Evolutionary conservation across 1,284 basidiomycete genomes (phyloP), one percentile per base, ranked within the genome.

Genomic region (Tilletia caries): DNA sequence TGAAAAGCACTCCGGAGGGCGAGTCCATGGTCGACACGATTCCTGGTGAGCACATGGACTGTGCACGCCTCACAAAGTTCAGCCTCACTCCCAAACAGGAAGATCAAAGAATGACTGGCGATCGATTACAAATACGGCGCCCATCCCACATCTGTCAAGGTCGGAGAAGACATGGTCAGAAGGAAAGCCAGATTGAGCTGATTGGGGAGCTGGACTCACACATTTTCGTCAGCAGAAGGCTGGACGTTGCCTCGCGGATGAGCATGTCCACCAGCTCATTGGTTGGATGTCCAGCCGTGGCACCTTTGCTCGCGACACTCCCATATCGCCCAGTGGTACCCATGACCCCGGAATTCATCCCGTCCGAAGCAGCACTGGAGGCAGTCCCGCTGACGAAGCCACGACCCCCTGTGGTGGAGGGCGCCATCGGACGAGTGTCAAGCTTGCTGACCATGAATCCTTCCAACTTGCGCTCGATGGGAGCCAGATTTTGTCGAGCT

Each of bases 241-340:
- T 33, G 65, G 75, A 78, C 2, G 77, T 80, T 15, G 81, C 81
- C 33, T 83, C 81, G 46, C 81, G 76, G 64, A 82, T 81, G 44
- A 83, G 76, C 52, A 76, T 74, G 60, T 83, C 80, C 29, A 83
- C 81, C 48, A 81, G 71, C 33, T 81, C 80, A 68, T 77, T 79
- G 37, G 79, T 82, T 33, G 79, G 71, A 68, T n/a, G 78, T 71
- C 64, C 69, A 37, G 43, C 67, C 41, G 65, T 67, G 74, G 77
- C 68, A 13, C 27, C 29, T n/a, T 54, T 54, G 52, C 52, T 29
- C 5, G 52, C 52, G 29, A 15, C 52, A 15, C n/a, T 29, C 25
- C 52, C 52, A 29, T 54, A 54, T 29, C 52, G 3, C 5, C 52
- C 52, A 29, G 25, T 2, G 13, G 25, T 6, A 3, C 52, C 66